These are phyloP conservation scores for Fusarium pseudonygamai DNA, from an alignment of 2,329 filamentous ascomycete genomes.

Conservation along the genomic window DNA sequence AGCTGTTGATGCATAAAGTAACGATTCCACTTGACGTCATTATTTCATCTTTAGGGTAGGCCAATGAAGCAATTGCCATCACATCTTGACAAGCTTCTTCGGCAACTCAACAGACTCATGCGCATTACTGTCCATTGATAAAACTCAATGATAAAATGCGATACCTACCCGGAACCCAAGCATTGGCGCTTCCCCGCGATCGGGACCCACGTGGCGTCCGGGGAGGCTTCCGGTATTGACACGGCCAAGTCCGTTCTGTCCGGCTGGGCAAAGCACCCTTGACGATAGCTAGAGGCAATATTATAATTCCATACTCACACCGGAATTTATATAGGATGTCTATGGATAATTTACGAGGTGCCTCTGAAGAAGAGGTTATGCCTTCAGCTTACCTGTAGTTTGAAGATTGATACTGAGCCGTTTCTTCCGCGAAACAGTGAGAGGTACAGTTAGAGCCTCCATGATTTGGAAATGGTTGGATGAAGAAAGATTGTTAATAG, in stretches of 20 bases:
- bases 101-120: background rate
- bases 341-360: background rate
- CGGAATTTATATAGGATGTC: too few species aligned
- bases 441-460: too few species aligned
- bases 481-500: too few species aligned
- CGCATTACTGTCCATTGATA: background rate
- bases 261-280: background rate
- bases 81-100: background rate
- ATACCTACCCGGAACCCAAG: background rate
- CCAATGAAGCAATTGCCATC: background rate
- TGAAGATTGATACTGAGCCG: too few species aligned
- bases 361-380: accelerated
- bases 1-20: background rate
- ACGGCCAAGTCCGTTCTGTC: background rate
- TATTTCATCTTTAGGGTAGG: background rate
- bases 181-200: background rate
- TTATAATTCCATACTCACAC: too few species aligned
- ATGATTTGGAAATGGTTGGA: too few species aligned
- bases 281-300: background rate
- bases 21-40: background rate
- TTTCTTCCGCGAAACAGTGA: too few species aligned
- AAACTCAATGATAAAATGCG: background rate
- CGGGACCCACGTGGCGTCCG: background rate
- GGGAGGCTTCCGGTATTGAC: background rate
- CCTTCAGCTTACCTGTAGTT: too few species aligned